Percentiles rank a stretch among this genome's conserved stretches.
Evolutionary conservation across 257 asterid species (phyloP).

Genomic region (Capsicum rhomboideum): DNA sequence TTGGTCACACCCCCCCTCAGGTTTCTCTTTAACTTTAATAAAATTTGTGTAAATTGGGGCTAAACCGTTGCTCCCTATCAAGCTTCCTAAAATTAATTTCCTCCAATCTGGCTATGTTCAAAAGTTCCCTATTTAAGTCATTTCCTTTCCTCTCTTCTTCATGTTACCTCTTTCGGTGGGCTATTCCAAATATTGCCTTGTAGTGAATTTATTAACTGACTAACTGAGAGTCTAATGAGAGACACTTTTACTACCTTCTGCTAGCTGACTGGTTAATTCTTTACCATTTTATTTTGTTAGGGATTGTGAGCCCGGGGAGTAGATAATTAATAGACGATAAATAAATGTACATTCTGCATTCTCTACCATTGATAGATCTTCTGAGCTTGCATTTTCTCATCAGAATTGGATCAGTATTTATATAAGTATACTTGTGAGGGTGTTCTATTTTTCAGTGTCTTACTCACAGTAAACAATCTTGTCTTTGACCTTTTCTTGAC

Average conservation of each 20-base stretch:
- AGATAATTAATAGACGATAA: background rate
- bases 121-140: background rate
- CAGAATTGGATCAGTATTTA: background rate
- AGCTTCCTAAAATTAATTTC: background rate
- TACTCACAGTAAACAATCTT: background rate
- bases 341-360: background rate
- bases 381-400: background rate
- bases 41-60: background rate
- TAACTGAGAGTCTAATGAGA: no score
- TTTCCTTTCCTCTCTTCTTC: background rate
- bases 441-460: background rate
- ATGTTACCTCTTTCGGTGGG: background rate
- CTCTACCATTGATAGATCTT: background rate
- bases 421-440: background rate
- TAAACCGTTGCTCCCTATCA: background rate
- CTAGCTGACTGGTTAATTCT: background rate
- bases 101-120: background rate
- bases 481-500: background rate
- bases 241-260: background rate
- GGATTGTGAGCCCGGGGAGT: background rate
- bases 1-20: constrained; percentile 98
- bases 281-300: background rate
- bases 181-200: background rate
- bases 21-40: constrained; percentile 18
- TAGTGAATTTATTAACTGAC: background rate